phyloP scores from a whole-genome alignment of 2,329 filamentous ascomycete species.

The Neoscytalidium dimidiatum region DNA sequence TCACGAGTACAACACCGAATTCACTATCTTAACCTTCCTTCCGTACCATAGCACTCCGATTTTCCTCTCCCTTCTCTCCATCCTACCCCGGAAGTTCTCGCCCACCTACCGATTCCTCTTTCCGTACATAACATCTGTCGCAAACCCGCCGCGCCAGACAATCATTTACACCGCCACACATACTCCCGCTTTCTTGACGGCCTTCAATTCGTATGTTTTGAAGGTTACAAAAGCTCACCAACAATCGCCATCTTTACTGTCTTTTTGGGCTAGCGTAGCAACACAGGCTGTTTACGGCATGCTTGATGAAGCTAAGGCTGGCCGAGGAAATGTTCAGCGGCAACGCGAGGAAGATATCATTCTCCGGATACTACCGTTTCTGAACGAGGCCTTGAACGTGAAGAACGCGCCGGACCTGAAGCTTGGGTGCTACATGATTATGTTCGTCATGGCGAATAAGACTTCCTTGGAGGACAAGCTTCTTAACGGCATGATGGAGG shows the following conservation, averaged over 20 bases:
- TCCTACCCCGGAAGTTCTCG: constrained; percentile 75
- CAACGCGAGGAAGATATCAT: constrained; percentile 80
- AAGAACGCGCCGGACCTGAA: constrained; percentile 76
- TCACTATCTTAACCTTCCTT: constrained; percentile 80
- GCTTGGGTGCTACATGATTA: constrained; percentile 87
- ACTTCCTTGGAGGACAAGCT: constrained; percentile 75
- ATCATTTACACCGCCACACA: constrained; percentile 82
- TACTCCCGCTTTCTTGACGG: constrained; percentile 72
- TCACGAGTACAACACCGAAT: constrained; percentile 84
- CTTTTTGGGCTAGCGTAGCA: constrained; percentile 88
- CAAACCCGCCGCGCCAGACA: constrained; percentile 74
- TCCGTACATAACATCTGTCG: constrained; percentile 79
- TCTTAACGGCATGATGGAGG: constrained; percentile 87
- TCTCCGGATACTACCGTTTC: constrained; percentile 65
- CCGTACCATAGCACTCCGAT: constrained; percentile 87
- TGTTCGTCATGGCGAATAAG: constrained; percentile 83
- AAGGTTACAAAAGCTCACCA: constrained; percentile 70
- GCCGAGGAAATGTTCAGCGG: constrained; percentile 72
- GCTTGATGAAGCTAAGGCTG: constrained; percentile 75
- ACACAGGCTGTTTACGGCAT: constrained; percentile 84
- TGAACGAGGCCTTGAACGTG: constrained; percentile 77
- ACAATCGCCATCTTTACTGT: constrained; percentile 75
- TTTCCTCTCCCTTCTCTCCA: constrained; percentile 83
- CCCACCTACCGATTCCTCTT: constrained; percentile 79
- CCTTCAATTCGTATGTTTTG: constrained; percentile 77